phyloP scores from a whole-genome alignment of 192 early-diverging fungal genomes.

The Physocladia obscura region DNA sequence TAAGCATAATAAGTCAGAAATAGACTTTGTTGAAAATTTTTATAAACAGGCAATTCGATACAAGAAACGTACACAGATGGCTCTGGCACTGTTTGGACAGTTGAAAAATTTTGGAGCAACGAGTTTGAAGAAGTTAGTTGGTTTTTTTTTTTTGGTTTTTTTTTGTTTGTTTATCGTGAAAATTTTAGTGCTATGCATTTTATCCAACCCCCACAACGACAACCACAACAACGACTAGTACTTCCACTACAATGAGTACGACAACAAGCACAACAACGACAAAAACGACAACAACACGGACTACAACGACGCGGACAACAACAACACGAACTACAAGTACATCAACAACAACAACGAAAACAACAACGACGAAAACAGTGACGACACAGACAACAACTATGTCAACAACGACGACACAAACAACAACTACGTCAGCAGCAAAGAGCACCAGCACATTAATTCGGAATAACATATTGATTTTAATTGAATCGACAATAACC shows the following conservation, averaged over 20 bases:
- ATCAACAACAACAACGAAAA: background rate
- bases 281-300: background rate
- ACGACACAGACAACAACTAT: background rate
- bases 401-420: background rate
- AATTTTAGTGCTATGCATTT: slow-evolving; percentile 2
- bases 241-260: background rate
- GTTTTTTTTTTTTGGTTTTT: background rate
- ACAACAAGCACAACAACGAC: slow-evolving; percentile 5
- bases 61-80: slow-evolving; percentile 23
- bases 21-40: background rate
- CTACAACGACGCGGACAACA: background rate
- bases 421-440: too few relatives aligned
- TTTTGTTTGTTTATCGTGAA: background rate
- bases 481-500: too few relatives aligned
- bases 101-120: slow-evolving; percentile 35
- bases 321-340: background rate
- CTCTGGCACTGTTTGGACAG: slow-evolving; percentile 29
- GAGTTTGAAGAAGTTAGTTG: background rate
- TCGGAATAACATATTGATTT: background rate
- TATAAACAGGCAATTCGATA: slow-evolving; percentile 17
- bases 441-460: too few relatives aligned
- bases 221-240: background rate
- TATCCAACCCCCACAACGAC: background rate
- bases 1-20: background rate
- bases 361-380: background rate